These are phyloP conservation scores for Cruciata laevipes DNA, from an alignment of 257 asterid genomes.

Conservation along the genomic window DNA sequence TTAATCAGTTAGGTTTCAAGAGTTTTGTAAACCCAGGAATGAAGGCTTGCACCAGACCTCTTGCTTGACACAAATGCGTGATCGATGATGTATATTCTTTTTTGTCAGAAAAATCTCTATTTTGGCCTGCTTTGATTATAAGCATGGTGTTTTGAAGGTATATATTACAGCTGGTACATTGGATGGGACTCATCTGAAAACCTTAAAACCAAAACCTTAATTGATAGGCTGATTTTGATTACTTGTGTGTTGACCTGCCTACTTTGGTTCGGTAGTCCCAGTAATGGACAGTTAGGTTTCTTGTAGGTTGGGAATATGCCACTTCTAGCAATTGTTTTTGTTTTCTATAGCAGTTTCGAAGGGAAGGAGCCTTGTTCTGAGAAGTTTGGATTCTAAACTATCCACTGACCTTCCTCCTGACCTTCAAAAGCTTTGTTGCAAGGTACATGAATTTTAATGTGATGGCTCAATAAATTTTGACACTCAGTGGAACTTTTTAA, in stretches of 20 bases:
- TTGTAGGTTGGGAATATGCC: neutral
- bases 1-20: too few relatives aligned
- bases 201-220: neutral
- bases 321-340: too few relatives aligned
- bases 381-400: conserved; percentile 91
- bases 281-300: neutral
- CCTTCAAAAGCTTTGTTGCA: conserved; percentile 98
- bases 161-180: neutral
- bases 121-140: too few relatives aligned
- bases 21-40: too few relatives aligned
- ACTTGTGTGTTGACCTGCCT: neutral
- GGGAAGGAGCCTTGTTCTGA: conserved; percentile 90
- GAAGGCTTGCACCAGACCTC: too few relatives aligned
- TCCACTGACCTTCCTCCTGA: conserved; percentile 93
- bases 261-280: neutral
- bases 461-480: neutral
- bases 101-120: too few relatives aligned
- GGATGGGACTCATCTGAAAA: conserved; percentile 4
- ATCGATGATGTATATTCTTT: too few relatives aligned
- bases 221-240: neutral
- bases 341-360: conserved; percentile 64
- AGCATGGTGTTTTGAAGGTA: too few relatives aligned
- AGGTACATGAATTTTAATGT: conserved; percentile 34
- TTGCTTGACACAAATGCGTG: too few relatives aligned
- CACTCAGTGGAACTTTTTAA: neutral